phyloP scores from a whole-genome alignment of 257 asterid species.

The Parsonsia alboflavescens region DNA sequence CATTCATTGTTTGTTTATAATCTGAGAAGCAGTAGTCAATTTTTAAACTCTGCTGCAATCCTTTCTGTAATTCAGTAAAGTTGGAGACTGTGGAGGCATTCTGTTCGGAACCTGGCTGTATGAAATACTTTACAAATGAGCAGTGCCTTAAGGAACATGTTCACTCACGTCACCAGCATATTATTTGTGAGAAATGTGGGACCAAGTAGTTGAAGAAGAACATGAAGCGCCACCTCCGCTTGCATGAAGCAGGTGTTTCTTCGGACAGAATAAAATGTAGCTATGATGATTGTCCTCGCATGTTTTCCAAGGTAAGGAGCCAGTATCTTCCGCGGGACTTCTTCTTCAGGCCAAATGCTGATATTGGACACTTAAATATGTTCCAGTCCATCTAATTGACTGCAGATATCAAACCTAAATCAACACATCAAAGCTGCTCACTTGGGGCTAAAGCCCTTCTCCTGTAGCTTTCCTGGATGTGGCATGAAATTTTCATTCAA shows the following conservation, averaged over 20 bases:
- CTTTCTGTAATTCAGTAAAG: constrained; percentile 48
- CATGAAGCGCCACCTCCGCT: constrained; percentile 70
- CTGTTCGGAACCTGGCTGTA: constrained; percentile 77
- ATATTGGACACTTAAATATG: neutral
- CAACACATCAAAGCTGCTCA: too few species aligned
- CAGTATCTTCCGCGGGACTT: too few species aligned
- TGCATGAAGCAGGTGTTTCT: constrained; percentile 30
- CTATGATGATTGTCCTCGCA: too few species aligned
- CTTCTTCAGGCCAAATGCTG: neutral
- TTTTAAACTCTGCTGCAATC: neutral
- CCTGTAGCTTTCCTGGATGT: too few species aligned
- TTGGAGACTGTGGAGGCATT: constrained; percentile 67
- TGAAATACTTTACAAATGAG: constrained; percentile 71
- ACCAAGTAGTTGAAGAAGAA: constrained; percentile 66
- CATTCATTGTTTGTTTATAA: too few species aligned
- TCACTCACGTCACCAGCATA: constrained; percentile 54
- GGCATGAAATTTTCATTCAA: too few species aligned
- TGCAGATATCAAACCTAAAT: too few species aligned
- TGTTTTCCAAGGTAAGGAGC: too few species aligned
- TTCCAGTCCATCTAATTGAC: too few species aligned
- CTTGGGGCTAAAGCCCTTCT: too few species aligned
- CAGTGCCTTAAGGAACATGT: constrained; percentile 75
- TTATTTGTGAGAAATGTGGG: constrained; percentile 70
- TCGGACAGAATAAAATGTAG: too few species aligned
- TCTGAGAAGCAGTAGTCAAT: too few species aligned